phyloP scores from a whole-genome alignment of 345 rosid genomes.

The Lepidium sativum region DNA sequence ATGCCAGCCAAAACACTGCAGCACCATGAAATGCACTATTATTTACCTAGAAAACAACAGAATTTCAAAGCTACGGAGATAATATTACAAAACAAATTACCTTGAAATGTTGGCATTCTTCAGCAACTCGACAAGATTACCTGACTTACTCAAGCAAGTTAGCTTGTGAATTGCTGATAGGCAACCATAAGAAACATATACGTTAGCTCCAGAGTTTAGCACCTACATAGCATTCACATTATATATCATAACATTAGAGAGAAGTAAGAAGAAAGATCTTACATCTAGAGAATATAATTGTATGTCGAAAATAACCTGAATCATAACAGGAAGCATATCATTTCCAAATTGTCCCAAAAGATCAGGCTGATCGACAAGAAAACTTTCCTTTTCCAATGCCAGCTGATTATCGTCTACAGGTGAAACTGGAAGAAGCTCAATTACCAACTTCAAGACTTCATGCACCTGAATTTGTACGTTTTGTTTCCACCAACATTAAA shows the following conservation, averaged over 20 bases:
- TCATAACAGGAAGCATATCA: slow-evolving; percentile 60
- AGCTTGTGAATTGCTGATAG: slow-evolving; percentile 63
- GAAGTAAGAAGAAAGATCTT: slow-evolving; percentile 4
- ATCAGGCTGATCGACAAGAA: slow-evolving; percentile 52
- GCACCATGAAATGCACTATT: slow-evolving; percentile 16
- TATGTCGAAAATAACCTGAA: slow-evolving; percentile 50
- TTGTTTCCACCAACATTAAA: not conserved
- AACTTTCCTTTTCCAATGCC: slow-evolving; percentile 50
- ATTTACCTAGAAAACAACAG: slow-evolving; percentile 12
- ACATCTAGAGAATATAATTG: not conserved
- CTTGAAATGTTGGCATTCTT: slow-evolving; percentile 67
- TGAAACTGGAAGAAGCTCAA: slow-evolving; percentile 68
- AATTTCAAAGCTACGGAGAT: slow-evolving; percentile 6
- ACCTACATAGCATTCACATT: slow-evolving; percentile 39
- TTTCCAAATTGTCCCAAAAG: slow-evolving; percentile 51
- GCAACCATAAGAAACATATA: slow-evolving; percentile 72
- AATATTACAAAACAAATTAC: slow-evolving; percentile 20
- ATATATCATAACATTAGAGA: slow-evolving; percentile 6
- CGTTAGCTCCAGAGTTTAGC: slow-evolving; percentile 79
- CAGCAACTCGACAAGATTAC: slow-evolving; percentile 56
- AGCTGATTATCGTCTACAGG: slow-evolving; percentile 34
- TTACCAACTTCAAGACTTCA: slow-evolving; percentile 85
- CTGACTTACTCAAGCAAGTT: slow-evolving; percentile 54
- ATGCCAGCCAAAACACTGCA: slow-evolving; percentile 89
- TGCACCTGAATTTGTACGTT: slow-evolving; percentile 45